Evolutionary conservation across 1,284 basidiomycete genomes (phyloP), one percentile per base, ranked within the genome.

Genomic region (Naganishia cerealis): DNA sequence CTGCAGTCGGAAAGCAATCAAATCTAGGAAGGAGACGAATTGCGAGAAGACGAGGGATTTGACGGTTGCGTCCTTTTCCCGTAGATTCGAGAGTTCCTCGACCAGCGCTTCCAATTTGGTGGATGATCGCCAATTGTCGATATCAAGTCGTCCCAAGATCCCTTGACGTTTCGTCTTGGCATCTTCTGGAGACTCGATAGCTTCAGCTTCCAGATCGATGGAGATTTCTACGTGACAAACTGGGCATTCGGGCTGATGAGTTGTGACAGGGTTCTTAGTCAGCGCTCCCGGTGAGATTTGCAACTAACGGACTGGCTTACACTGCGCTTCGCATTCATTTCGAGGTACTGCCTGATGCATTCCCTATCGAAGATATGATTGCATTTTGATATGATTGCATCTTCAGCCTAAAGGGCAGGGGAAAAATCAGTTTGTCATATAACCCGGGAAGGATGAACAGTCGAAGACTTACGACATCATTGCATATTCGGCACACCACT

Each of bases 91-190:
- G 61, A 99, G 82, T 81, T 99, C 95, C 79, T 99, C 96, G 1
- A 99, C 85, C 0, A 99, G 84, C 1, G 96, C 95, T 78, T 99
- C 96, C 63, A 99, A 93, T 84, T 99, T 99, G 12, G 94, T 90
- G 42, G 92, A 94, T 4, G 93, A 96, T 53, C 92, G 86, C 93
- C 94, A 98, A 70, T 88, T 84, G 15, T n/a, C 46, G 33, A 54
- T 56, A 76, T 98, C 88, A 21, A 99, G 84, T 6, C 94, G 86
- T 40, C 92, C 90, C 5, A 99, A 86, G 67, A 99, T 97, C 48
- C 96, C 96, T 79, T 99, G 95, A 42, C 92, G 87, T 1, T 84
- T 83, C 59, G 83, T 83, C 40, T 86, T 85, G n/a, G 76, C 80
- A 12, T 85, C 87, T 73, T 88, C 87, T 72, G 88, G 89, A 36